These are phyloP conservation scores for Marasmius oreades DNA, from an alignment of 1,284 basidiomycete genomes.

Conservation along the genomic window DNA sequence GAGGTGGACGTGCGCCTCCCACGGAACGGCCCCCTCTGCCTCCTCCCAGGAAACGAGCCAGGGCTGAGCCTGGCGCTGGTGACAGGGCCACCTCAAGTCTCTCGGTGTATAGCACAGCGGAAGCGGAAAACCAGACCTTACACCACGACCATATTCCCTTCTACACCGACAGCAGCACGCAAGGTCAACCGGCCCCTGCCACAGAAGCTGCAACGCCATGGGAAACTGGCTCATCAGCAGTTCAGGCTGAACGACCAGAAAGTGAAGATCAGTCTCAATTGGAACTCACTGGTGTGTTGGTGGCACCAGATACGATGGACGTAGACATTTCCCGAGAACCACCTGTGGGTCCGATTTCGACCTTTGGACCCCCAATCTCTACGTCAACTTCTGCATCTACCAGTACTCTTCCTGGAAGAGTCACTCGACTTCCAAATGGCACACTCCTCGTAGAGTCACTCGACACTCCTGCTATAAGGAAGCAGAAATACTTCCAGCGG, in stretches of 20 bases:
- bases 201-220: background rate
- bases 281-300: slow-evolving; percentile 11
- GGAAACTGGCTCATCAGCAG: background rate
- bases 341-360: slow-evolving; percentile 1
- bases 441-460: slow-evolving; percentile 62
- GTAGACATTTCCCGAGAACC: slow-evolving; percentile 22
- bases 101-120: slow-evolving; percentile 46
- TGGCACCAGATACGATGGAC: slow-evolving; percentile 20
- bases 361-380: background rate
- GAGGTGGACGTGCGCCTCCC: slow-evolving; percentile 46
- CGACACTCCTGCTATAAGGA: slow-evolving; percentile 63
- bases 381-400: background rate
- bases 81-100: slow-evolving; percentile 35
- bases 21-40: slow-evolving; percentile 32
- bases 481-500: slow-evolving; percentile 47
- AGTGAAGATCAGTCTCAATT: slow-evolving; percentile 6
- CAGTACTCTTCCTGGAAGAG: slow-evolving; percentile 3
- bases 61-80: slow-evolving; percentile 37
- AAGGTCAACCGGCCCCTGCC: background rate
- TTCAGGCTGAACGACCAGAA: too few relatives aligned
- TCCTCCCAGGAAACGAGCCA: slow-evolving; percentile 49
- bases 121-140: slow-evolving; percentile 46
- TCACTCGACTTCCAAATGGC: slow-evolving; percentile 33
- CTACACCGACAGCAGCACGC: slow-evolving; percentile 4
- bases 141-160: slow-evolving; percentile 14